Base-by-base conservation (phyloP, 2,329 filamentous ascomycete species). In the Colletotrichum scovillei region DNA sequence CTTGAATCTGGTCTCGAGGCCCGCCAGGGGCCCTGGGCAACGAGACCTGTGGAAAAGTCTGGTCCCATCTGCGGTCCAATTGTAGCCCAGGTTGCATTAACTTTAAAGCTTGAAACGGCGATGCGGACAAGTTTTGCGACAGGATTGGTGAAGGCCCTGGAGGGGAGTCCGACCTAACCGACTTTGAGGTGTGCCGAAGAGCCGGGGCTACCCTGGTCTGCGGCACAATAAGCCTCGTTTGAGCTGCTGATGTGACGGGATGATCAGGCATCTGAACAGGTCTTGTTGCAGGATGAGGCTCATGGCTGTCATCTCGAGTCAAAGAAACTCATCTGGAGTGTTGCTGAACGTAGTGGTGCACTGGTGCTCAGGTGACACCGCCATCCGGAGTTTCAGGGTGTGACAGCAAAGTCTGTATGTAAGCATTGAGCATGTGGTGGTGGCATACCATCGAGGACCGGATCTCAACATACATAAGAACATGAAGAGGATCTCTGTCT, bases 331-430 rank as follows among this genome's bases (percentile, higher is more conserved):
- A 59, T 71, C 67, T 60, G 38, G 24, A 57, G 46, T 52, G 28
- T 49, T 30, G 59, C 56, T 46, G 32, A 49, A 19, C 60, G 19
- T 24, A 32, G 32, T 22, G 49, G 30, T 28, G 67, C 46, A 32
- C 26, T 26, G 49, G 30, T 28, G 67, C 46, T 70, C 56, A 69
- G 35, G 56, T 62, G 67, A 60, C 62, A 49, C 71, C 56, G 71
- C 67, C 67, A 62, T 73, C 67, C 67, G 56, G 60, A 66, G 71
- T 73, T 73, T 73, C 71, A 73, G 67, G 56, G 38, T 71, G 56
- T 71, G 67, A 65, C 71, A 66, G 62, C 16, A 24, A 56, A 60
- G 55, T 14, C 26, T 46, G 46, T 22, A 26, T 46, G 46, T 28
- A 26, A 28, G 60, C 32, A 63, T 53, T 32, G 19, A 24, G 52